Evolutionary conservation across 1,284 basidiomycete genomes (phyloP), one percentile per base, ranked within the genome.

Genomic region (Ceratobasidium sp.): DNA sequence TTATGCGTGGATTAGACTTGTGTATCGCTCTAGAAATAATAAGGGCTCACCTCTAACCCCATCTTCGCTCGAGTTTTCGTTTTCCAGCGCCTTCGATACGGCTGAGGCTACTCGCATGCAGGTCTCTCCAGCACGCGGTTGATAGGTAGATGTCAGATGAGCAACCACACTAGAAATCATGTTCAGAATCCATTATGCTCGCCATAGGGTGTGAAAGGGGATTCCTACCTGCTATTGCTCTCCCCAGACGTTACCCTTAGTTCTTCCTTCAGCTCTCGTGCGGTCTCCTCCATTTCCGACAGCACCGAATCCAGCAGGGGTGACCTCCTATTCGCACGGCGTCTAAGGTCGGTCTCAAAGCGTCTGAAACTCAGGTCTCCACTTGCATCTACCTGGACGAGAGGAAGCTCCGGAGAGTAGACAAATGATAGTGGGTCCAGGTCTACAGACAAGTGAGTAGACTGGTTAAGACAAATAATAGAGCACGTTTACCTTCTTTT

Each of bases 291-390:
- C 15, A 93, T 81, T 1, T 82, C 84, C 6, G 81, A 81, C 73
- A 93, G 79, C n/a, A 91, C 85, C 24, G 84, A 83, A 73, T 92
- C 85, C 45, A 93, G 80, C 44, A 87, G 80, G 0, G 88, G 84
- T 14, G 90, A 90, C 54, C 91, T 87, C 19, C 89, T 89, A 44
- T 85, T 78, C 24, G 93, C 83, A 76, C 90, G 91, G 66, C 85
- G 86, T 69, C 84, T 86, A 53, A 94, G 80, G 5, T 86, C 80
- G 19, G 81, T 78, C 76, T 87, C 88, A 79, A 73, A 73, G 24
- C 50, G 50, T 14, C 33, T 48, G 41, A 64, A 73, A 31, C 48
- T 63, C 91, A 93, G 78, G 85, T 87, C 54, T 86, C 84, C 79
- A 93, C 89, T 1, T 87, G 84, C 14, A 82, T 80, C 74, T 87